Conservation (phyloP, 306 rosid species). For the Quercus aquifolioides region DNA sequence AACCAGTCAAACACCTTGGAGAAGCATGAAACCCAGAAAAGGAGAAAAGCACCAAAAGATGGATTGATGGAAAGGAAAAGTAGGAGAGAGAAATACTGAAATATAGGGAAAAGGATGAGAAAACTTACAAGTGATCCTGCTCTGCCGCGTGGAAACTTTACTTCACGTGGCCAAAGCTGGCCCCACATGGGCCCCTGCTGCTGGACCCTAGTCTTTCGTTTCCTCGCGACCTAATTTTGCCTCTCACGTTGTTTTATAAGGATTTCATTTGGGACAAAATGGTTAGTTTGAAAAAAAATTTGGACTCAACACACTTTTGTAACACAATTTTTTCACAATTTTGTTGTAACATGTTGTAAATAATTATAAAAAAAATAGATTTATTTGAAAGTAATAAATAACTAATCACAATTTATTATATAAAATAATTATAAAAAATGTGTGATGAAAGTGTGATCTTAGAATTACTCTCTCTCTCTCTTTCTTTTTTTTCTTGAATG, state of each 20-base stretch:
- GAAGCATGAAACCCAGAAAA: conserved; percentile 46
- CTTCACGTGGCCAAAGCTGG: conserved; percentile 72
- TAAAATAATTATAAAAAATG: too few relatives aligned
- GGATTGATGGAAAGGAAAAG: conserved; percentile 61
- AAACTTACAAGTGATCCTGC: conserved; percentile 38
- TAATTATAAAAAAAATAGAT: too few relatives aligned
- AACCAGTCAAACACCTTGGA: not conserved
- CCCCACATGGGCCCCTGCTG: conserved; percentile 58
- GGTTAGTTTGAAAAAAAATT: too few relatives aligned
- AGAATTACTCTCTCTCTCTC: too few relatives aligned
- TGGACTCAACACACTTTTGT: too few relatives aligned
- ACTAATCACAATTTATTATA: too few relatives aligned
- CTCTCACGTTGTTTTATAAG: not conserved
- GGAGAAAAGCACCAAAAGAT: conserved; percentile 66
- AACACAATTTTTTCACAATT: too few relatives aligned
- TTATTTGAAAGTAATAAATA: too few relatives aligned
- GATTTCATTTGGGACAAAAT: not conserved
- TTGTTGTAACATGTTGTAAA: too few relatives aligned
- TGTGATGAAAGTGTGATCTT: too few relatives aligned
- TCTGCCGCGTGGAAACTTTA: conserved; percentile 44
- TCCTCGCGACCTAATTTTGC: not conserved
- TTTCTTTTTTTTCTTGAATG: too few relatives aligned
- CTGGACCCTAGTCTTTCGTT: conserved; percentile 4
- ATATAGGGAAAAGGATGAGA: conserved; percentile 32
- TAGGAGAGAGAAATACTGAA: conserved; percentile 8